A percentile compares a stretch with the other conserved stretches of the same genome.
Conservation (phyloP, 2,329 filamentous ascomycete species). For the Clonostachys rosea region DNA sequence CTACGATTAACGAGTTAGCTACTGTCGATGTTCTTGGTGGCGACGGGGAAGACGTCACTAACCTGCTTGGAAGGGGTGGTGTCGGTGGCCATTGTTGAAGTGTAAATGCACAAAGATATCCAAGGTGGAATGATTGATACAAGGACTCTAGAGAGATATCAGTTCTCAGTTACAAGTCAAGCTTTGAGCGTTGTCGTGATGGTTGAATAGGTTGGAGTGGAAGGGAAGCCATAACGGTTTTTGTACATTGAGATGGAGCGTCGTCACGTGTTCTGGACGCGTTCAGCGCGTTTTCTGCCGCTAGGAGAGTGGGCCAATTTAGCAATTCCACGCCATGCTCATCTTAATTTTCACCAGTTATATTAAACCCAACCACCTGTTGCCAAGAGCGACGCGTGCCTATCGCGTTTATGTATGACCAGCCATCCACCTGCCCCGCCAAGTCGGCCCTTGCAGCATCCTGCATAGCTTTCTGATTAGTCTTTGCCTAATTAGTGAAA, state of each 20-base stretch:
- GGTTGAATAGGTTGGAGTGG: conserved; percentile 12
- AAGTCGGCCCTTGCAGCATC: too few species aligned
- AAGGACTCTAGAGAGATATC: conserved; percentile 1
- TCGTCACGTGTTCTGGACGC: conserved; percentile 26
- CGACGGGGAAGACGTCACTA: conserved; percentile 20
- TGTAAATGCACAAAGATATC: not conserved
- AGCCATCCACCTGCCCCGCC: too few species aligned
- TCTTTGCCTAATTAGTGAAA: too few species aligned
- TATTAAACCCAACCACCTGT: too few species aligned
- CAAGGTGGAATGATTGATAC: conserved; percentile 1
- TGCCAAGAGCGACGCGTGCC: too few species aligned
- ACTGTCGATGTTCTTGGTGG: conserved; percentile 1
- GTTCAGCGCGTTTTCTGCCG: conserved; percentile 7
- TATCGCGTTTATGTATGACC: too few species aligned
- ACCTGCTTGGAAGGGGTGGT: conserved; percentile 59
- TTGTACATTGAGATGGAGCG: conserved; percentile 25
- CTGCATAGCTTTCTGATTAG: too few species aligned
- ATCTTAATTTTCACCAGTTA: too few species aligned
- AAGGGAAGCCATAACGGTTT: conserved; percentile 24
- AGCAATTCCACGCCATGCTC: not conserved
- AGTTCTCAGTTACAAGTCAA: not conserved
- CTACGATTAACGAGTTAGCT: conserved; percentile 44
- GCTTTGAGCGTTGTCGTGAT: conserved; percentile 8
- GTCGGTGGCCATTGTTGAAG: conserved; percentile 66
- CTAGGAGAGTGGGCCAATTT: conserved; percentile 1